These are phyloP conservation scores for Cryptococcus sp. DNA, from an alignment of 1,284 basidiomycete species.

Conservation along the genomic window DNA sequence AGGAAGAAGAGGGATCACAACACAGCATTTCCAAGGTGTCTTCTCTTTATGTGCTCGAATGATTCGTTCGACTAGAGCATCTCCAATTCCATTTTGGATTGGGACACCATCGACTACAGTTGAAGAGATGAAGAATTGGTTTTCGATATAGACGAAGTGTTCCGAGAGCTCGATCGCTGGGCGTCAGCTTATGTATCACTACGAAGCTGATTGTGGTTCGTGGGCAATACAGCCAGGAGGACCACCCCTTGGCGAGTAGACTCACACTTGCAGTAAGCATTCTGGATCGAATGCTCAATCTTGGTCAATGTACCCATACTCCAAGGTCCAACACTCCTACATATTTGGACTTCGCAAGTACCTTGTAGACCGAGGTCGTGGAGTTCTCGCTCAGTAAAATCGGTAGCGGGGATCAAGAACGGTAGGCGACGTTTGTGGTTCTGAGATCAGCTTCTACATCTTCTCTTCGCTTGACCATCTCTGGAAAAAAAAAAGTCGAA, in stretches of 20 bases:
- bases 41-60: constrained; percentile 79
- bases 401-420: constrained; percentile 88
- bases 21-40: constrained; percentile 84
- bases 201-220: too few species aligned
- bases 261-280: constrained; percentile 84
- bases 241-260: constrained; percentile 1
- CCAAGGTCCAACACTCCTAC: constrained; percentile 93
- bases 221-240: too few species aligned
- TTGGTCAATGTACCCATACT: constrained; percentile 83
- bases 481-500: constrained; percentile 14
- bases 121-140: constrained; percentile 98
- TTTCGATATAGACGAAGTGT: constrained; percentile 62
- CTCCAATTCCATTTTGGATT: constrained; percentile 91
- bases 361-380: constrained; percentile 79
- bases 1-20: constrained; percentile 87
- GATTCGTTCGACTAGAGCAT: constrained; percentile 88
- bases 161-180: constrained; percentile 93
- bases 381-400: constrained; percentile 81
- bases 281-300: constrained; percentile 90
- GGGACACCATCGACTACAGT: constrained; percentile 80
- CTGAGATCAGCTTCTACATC: constrained; percentile 48
- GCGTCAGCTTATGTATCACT: constrained; percentile 4
- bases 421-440: constrained; percentile 91
- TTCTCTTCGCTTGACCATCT: too few species aligned
- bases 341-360: constrained; percentile 96